A percentile compares a stretch with the other conserved stretches of the same genome.
Conservation (phyloP, 352 stramenopile genomes). For the Pythium guiyangense region DNA sequence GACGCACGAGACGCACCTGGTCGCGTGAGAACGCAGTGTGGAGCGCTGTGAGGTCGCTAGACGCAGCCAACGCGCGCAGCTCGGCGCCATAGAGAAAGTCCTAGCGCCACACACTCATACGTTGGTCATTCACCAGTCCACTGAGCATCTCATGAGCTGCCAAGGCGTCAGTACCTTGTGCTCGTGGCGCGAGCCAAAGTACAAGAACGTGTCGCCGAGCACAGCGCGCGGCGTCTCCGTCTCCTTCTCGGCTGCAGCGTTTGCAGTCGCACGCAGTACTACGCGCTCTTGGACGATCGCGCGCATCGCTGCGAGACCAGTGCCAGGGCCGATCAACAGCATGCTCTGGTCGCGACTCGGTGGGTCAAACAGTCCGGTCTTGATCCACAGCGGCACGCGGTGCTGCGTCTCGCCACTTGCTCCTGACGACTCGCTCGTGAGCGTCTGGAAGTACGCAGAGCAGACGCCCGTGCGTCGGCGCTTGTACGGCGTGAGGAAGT, state of each 20-base stretch:
- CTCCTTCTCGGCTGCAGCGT: background rate
- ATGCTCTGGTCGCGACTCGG: slow-evolving; percentile 42
- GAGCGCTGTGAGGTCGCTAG: slow-evolving; percentile 58
- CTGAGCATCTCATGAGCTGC: no score
- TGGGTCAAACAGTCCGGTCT: slow-evolving; percentile 76
- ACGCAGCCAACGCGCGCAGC: slow-evolving; percentile 36
- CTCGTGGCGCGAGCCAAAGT: slow-evolving; percentile 87
- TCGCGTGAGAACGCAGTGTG: slow-evolving; percentile 90
- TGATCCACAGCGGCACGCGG: slow-evolving; percentile 80
- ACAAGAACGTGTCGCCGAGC: slow-evolving; percentile 49
- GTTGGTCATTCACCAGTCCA: background rate
- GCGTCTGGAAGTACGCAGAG: slow-evolving; percentile 66
- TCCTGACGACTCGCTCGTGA: slow-evolving; percentile 25
- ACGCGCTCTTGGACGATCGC: slow-evolving; percentile 84
- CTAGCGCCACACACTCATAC: slow-evolving; percentile 14
- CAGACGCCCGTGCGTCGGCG: slow-evolving; percentile 78
- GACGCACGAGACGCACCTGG: slow-evolving; percentile 29
- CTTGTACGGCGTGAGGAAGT: slow-evolving; percentile 90
- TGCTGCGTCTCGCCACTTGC: slow-evolving; percentile 13
- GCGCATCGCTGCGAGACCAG: slow-evolving; percentile 89
- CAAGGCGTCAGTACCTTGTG: slow-evolving; percentile 38
- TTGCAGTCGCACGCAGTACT: slow-evolving; percentile 31
- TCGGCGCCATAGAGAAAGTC: slow-evolving; percentile 90
- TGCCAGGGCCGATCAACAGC: slow-evolving; percentile 90
- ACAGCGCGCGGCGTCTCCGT: background rate